Evolutionary conservation across 2,329 filamentous ascomycete genomes (phyloP).

Genomic region (Trichoderma sp.): DNA sequence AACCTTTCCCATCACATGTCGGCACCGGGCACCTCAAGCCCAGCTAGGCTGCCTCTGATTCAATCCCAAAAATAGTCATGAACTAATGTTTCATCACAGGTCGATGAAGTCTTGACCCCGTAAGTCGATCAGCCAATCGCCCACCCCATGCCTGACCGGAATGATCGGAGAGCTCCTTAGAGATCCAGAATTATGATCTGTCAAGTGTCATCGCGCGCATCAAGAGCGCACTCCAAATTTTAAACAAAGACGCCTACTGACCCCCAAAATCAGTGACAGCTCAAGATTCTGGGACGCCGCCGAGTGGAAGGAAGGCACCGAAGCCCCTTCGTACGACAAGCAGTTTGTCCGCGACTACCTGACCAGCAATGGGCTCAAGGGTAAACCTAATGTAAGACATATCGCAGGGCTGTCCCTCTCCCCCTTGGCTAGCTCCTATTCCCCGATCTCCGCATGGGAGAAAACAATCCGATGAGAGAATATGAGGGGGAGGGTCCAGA

Average conservation of each 20-base stretch:
- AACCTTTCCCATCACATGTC: background rate
- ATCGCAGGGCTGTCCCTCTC: background rate
- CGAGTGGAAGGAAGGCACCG: constrained; percentile 60
- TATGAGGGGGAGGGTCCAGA: background rate
- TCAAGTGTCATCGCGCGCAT: background rate
- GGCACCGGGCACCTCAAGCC: background rate
- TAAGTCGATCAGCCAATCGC: background rate
- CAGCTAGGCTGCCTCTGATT: background rate
- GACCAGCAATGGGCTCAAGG: constrained; percentile 60
- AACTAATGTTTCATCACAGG: constrained; percentile 1
- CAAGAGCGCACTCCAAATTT: background rate
- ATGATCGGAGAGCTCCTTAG: background rate
- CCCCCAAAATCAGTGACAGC: constrained; percentile 59
- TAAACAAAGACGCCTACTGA: constrained; percentile 48
- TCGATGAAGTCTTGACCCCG: constrained; percentile 81
- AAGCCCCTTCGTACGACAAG: constrained; percentile 88
- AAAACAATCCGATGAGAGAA: background rate
- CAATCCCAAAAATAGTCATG: background rate
- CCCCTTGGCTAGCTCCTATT: background rate
- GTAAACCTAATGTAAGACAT: constrained; percentile 46
- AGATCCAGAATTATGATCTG: background rate
- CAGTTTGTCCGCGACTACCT: constrained; percentile 83
- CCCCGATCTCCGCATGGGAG: background rate
- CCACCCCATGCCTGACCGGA: background rate
- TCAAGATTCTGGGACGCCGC: constrained; percentile 84